Evolutionary conservation across 805 yeast species (phyloP).

Genomic region (Yarrowia sp.): DNA sequence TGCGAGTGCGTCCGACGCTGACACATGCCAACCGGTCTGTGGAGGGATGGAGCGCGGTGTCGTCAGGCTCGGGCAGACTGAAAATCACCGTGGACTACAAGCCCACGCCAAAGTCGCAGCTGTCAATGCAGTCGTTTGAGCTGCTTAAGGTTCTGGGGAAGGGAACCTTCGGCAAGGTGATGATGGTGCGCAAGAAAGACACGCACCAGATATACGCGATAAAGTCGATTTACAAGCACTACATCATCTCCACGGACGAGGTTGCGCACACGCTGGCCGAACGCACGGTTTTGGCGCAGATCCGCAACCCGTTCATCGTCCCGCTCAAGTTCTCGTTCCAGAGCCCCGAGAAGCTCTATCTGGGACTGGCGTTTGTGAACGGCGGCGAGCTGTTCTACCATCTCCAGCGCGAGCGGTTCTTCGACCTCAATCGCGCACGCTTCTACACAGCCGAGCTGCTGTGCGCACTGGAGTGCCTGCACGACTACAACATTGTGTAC

Average conservation of each 20-base stretch:
- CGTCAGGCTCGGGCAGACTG: conserved; percentile 38
- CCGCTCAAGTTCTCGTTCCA: conserved; percentile 96
- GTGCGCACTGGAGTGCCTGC: conserved; percentile 89
- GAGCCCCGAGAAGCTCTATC: conserved; percentile 86
- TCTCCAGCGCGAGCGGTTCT: conserved; percentile 84
- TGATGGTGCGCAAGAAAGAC: conserved; percentile 96
- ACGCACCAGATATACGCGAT: conserved; percentile 92
- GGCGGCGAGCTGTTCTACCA: conserved; percentile 97
- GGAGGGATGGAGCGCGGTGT: conserved; percentile 32
- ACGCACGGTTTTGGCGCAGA: conserved; percentile 89
- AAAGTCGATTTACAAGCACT: conserved; percentile 90
- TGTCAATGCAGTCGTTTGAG: conserved; percentile 84
- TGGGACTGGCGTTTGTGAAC: conserved; percentile 88
- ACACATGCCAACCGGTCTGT: conserved; percentile 27
- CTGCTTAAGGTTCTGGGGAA: conserved; percentile 93
- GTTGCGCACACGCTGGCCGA: conserved; percentile 96
- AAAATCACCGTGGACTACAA: conserved; percentile 65
- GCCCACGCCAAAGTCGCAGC: conserved; percentile 49
- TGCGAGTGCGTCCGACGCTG: conserved; percentile 47
- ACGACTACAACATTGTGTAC: conserved; percentile 86
- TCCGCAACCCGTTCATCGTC: conserved; percentile 91
- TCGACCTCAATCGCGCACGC: conserved; percentile 85
- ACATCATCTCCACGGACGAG: conserved; percentile 89
- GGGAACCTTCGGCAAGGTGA: conserved; percentile 97
- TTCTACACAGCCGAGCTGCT: conserved; percentile 92